phyloP scores from a whole-genome alignment of 352 stramenopile species.

The Phytophthora pini region DNA sequence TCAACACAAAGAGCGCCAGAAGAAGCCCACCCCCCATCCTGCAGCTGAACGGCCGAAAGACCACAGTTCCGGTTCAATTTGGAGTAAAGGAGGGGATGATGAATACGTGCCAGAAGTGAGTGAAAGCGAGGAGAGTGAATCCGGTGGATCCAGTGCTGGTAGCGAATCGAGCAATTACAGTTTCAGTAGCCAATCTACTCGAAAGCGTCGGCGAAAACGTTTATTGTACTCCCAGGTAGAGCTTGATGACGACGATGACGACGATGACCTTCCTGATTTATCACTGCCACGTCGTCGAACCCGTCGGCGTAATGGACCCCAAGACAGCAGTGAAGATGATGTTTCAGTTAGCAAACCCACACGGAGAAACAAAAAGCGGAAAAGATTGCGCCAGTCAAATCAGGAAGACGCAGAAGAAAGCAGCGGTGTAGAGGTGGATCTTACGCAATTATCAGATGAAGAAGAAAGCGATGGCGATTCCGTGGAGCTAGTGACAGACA shows the following conservation, averaged over 20 bases:
- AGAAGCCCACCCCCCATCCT: neutral
- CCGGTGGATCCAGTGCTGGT: constrained; percentile 13
- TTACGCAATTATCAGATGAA: constrained; percentile 30
- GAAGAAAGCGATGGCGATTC: constrained; percentile 5
- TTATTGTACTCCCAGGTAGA: constrained; percentile 57
- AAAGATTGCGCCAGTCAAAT: constrained; percentile 20
- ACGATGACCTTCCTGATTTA: constrained; percentile 50
- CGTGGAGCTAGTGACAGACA: neutral
- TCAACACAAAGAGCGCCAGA: constrained; percentile 7
- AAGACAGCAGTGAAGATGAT: constrained; percentile 12
- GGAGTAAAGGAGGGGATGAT: constrained; percentile 24
- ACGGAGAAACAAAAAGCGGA: constrained; percentile 29
- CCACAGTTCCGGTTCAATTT: constrained; percentile 18
- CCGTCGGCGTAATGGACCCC: constrained; percentile 5
- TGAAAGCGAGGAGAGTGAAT: constrained; percentile 28
- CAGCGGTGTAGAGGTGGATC: constrained; percentile 24
- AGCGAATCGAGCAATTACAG: constrained; percentile 23
- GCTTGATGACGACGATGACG: constrained; percentile 53
- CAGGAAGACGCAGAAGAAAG: constrained; percentile 16
- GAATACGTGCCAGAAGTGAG: constrained; percentile 32
- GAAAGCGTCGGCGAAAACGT: constrained; percentile 46
- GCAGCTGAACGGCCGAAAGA: constrained; percentile 18
- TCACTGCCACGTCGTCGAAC: constrained; percentile 23
- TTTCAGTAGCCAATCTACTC: constrained; percentile 1
- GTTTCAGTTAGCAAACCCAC: neutral